These are phyloP conservation scores for Starmerella floris DNA, from an alignment of 805 yeast genomes.

Conservation along the genomic window DNA sequence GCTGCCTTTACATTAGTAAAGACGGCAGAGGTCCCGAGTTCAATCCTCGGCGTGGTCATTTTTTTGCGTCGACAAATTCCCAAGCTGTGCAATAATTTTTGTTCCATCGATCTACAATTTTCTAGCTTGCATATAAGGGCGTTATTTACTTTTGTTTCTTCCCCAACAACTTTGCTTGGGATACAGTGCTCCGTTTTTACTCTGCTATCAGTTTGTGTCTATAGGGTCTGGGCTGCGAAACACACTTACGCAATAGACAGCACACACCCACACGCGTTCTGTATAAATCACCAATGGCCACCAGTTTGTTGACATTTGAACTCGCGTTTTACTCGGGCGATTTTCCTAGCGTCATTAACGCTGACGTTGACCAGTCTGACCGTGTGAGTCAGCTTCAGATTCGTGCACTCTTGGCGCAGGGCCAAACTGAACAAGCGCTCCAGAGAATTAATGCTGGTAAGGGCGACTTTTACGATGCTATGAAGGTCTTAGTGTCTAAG, in stretches of 20 bases:
- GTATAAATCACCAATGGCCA: background rate
- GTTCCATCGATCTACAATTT: too few relatives aligned
- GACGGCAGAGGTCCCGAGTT: conserved; percentile 24
- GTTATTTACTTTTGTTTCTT: too few relatives aligned
- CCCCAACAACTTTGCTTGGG: too few relatives aligned
- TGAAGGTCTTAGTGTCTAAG: conserved; percentile 23
- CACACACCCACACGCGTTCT: background rate
- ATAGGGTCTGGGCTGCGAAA: too few relatives aligned
- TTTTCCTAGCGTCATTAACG: conserved; percentile 25
- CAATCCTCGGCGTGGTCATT: conserved; percentile 23
- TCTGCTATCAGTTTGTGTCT: too few relatives aligned
- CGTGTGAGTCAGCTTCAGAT: conserved; percentile 27
- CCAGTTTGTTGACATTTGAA: conserved; percentile 24
- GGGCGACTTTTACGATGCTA: conserved; percentile 21
- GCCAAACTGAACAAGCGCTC: conserved; percentile 25
- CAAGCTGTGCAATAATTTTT: too few relatives aligned
- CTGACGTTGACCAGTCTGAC: conserved; percentile 20
- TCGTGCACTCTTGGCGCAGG: conserved; percentile 30
- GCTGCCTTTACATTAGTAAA: conserved; percentile 23
- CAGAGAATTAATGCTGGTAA: conserved; percentile 19
- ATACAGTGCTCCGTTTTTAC: too few relatives aligned
- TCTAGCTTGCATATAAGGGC: too few relatives aligned
- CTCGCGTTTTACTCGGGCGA: conserved; percentile 33
- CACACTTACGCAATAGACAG: background rate
- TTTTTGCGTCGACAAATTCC: background rate